Base-by-base conservation (phyloP, 805 yeast species). In the Peterozyma xylosa region DNA sequence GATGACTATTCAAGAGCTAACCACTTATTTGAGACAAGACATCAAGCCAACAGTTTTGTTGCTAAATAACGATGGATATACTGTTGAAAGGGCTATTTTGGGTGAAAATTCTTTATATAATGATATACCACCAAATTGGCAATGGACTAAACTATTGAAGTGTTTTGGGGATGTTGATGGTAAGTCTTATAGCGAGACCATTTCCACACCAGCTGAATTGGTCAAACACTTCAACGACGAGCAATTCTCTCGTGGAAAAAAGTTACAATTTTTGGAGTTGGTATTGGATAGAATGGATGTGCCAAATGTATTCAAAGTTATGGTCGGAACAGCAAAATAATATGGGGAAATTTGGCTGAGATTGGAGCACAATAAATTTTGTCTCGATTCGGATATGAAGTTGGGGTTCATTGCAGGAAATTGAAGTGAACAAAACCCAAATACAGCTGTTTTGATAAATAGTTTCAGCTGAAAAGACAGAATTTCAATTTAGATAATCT, bases 71-170 rank as follows among this genome's bases (percentile, higher is more conserved):
- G 70, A 66, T 32, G 79, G 79, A 0, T 74, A 74, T 53, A 71
- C 78, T 0, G 70, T 74, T 42, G 79, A 74, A 55, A 58, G 79
- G 50, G 66, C 64, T 16, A 72, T 74, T 42, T 60, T 62, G 46
- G 80, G 79, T 4, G 74, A 77, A n/a, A 52, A 63, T 4, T 60
- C 77, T 42, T 59, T 73, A 0, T 74, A 74, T 50, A 74, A 74
- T 50, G 79, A 74, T 48, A 71, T 74, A 37, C 64, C 69, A 43
- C 62, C 60, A 7, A 52, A 59, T n/a, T 71, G 78, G 76, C 58
- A 82, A 50, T 89, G 95, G 95, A 71, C 82, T 9, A 66, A 77
- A 46, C 63, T 86, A 42, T 69, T 86, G 50, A 67, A 71, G 48
- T 73, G 77, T 16, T 84, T 90, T 55, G 90, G 89, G n/a, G 88